Base-by-base conservation (phyloP, 192 early-diverging fungal species). In the Neocallimastix lanati region DNA sequence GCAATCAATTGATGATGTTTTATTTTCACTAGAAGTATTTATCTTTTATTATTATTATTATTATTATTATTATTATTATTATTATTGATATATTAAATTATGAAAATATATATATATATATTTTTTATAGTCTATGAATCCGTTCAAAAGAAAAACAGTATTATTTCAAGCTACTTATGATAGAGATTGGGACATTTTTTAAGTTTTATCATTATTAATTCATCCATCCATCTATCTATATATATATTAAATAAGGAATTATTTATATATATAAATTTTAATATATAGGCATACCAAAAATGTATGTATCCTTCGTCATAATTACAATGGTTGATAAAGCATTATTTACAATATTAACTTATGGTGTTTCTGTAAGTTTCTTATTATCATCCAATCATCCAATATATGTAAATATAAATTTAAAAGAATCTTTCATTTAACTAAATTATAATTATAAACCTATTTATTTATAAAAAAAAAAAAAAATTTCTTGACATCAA, bases 71-170 rank as follows among this genome's bases (percentile, higher is more conserved):
- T 6, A 6, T 33, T 6, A 33, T 33, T 33, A 6, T 6, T 33
- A 33, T 33, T 33, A 33, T 33, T 6, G 3, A 33, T 33, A 6
- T 6, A 11, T 33, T 33, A 6, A 33, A 6, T 33, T 6, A 33
- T 33, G 3, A 33, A 33, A 33, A 33, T 33, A 33, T 33, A 33
- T 33, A 6, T 78, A 79, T 18, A 15, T n/a, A 29, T 80, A 28
- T 58, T n/a, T 29, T 33, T 16, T 76, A 40, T 84, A 87, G 86
- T 91, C 90, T 1, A 92, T 96, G 88, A 94, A 99, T 83, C 98
- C 98, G 15, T 97, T 97, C 80, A 86, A 96, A 76, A 96, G 96
- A 37, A 99, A 98, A 85, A 83, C 97, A n/a, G 96, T 97, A 35
- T 90, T 96, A 90, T 99, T 98, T 84, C 96, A 98, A 85, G 95